phyloP scores from a whole-genome alignment of 768 basidiomycete genomes.

The Baorangia bicolor region DNA sequence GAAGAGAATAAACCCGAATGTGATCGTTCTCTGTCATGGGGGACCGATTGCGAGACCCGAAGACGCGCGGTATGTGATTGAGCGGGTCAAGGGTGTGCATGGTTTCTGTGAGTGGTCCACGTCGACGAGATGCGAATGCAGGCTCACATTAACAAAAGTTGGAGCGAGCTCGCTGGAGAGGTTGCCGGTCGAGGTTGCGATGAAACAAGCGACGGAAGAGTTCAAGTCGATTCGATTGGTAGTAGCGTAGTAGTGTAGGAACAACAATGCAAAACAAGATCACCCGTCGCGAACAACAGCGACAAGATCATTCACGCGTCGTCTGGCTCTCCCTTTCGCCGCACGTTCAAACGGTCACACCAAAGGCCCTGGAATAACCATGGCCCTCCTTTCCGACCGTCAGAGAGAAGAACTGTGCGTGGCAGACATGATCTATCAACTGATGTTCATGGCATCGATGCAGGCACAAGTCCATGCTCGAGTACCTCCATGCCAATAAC shows the following conservation, averaged over 20 bases:
- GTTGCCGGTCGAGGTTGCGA: constrained; percentile 24
- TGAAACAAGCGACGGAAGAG: constrained; percentile 16
- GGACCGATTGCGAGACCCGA: constrained; percentile 26
- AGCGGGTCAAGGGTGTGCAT: constrained; percentile 12
- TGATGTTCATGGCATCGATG: constrained; percentile 19
- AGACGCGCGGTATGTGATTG: constrained; percentile 23
- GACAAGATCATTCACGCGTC: constrained; percentile 16
- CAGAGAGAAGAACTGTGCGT: constrained; percentile 50
- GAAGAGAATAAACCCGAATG: constrained; percentile 14
- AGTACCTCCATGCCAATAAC: constrained; percentile 69
- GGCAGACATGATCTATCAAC: constrained; percentile 1
- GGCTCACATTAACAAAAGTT: background rate
- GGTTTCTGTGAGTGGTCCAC: constrained; percentile 23
- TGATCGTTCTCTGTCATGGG: constrained; percentile 24
- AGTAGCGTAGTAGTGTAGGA: background rate
- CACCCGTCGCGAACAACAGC: constrained; percentile 10
- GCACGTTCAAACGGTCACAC: constrained; percentile 1
- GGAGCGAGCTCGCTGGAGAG: constrained; percentile 30
- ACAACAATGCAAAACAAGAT: constrained; percentile 37
- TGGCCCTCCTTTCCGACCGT: constrained; percentile 46
- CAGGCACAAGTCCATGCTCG: constrained; percentile 80
- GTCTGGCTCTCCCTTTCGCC: background rate
- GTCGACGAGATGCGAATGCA: background rate
- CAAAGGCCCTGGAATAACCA: constrained; percentile 17
- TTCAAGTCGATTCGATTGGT: constrained; percentile 25